phyloP scores from a whole-genome alignment of 495 filamentous ascomycete species.

The Talaromyces nanjingensis region DNA sequence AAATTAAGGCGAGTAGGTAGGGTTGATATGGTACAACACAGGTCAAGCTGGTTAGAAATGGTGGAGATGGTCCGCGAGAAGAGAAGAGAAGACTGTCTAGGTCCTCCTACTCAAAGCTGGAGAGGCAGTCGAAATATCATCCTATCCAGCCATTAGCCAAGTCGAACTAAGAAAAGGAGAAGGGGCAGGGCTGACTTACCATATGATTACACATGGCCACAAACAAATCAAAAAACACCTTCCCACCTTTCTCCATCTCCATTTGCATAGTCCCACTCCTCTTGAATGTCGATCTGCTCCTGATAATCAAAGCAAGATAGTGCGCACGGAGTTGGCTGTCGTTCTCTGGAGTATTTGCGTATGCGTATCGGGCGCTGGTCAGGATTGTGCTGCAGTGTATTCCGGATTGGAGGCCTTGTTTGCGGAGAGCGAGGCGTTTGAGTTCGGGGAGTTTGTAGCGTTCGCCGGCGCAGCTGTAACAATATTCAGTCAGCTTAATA shows the following conservation, averaged over 20 bases:
- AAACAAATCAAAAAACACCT: conserved; percentile 88
- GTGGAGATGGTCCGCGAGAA: not conserved
- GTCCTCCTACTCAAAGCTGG: conserved; percentile 6
- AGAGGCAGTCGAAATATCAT: conserved; percentile 20
- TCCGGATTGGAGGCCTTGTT: conserved; percentile 77
- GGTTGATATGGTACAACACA: conserved; percentile 1
- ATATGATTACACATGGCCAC: conserved; percentile 91
- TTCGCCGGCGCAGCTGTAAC: conserved; percentile 73
- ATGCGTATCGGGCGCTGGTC: conserved; percentile 74
- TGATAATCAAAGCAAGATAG: conserved; percentile 87
- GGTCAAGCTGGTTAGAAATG: not conserved
- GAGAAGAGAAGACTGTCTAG: not conserved
- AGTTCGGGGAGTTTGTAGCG: conserved; percentile 75
- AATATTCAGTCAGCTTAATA: conserved; percentile 9
- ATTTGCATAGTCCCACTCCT: conserved; percentile 93
- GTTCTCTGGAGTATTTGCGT: conserved; percentile 78
- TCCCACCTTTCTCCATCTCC: conserved; percentile 83
- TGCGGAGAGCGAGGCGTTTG: conserved; percentile 74
- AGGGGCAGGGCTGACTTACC: conserved; percentile 21
- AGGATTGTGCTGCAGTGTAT: conserved; percentile 82
- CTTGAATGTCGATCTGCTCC: conserved; percentile 80
- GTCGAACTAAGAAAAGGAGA: conserved; percentile 6
- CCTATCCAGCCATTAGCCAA: conserved; percentile 9
- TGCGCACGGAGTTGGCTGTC: conserved; percentile 86
- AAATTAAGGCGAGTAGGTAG: not conserved